A percentile compares a stretch with the other conserved stretches of the same genome.
Evolutionary conservation across 352 stramenopile species (phyloP).

Genomic region (Globisporangium radiosum): DNA sequence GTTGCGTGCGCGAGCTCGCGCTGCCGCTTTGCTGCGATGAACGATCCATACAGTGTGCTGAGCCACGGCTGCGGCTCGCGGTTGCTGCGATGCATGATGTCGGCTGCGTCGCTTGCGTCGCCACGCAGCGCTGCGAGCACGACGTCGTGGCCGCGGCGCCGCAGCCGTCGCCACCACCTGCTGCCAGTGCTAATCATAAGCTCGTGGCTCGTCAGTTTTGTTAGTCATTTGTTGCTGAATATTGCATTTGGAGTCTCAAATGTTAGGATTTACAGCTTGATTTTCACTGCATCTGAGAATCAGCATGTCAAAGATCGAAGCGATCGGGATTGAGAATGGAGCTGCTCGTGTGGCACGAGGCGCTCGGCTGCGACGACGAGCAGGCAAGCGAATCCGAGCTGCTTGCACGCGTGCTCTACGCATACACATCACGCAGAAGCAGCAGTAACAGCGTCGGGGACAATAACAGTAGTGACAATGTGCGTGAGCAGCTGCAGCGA

Average conservation of each 20-base stretch:
- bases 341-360: constrained; percentile 59
- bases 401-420: constrained; percentile 40
- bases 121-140: constrained; percentile 25
- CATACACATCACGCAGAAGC: constrained; percentile 1
- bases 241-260: neutral
- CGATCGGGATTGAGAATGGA: constrained; percentile 18
- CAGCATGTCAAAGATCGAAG: neutral
- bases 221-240: neutral
- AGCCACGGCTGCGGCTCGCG: constrained; percentile 19
- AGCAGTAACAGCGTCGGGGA: neutral
- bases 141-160: constrained; percentile 21
- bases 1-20: constrained; percentile 15
- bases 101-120: neutral
- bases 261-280: neutral
- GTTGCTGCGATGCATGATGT: neutral
- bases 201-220: neutral
- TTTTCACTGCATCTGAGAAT: neutral
- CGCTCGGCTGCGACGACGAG: constrained; percentile 60
- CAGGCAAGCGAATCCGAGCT: constrained; percentile 51
- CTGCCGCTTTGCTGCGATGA: constrained; percentile 26
- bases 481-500: constrained; percentile 17
- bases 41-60: constrained; percentile 31
- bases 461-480: neutral
- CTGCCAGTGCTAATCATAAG: neutral
- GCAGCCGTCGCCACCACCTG: constrained; percentile 4